These are phyloP conservation scores for Leishmania aethiopica DNA, from an alignment of 208 protist species.

Conservation along the genomic window DNA sequence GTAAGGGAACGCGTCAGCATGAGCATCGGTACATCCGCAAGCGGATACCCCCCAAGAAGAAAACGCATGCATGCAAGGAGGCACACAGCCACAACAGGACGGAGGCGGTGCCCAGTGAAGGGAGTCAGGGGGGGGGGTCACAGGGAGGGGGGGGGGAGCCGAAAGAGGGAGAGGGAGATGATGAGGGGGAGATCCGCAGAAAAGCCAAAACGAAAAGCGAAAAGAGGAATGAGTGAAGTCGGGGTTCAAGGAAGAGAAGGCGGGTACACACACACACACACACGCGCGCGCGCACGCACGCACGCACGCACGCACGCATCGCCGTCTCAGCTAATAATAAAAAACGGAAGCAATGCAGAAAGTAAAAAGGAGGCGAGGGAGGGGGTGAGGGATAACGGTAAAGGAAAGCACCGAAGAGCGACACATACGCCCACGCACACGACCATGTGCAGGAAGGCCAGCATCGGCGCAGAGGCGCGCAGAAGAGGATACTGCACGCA, in stretches of 20 bases:
- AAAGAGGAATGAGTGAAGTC: neutral
- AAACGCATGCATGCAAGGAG: too few relatives aligned
- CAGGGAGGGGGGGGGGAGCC: neutral
- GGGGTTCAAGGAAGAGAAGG: neutral
- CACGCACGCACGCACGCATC: neutral
- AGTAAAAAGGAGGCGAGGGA: too few relatives aligned
- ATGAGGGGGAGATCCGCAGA: neutral
- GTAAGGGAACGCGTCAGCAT: too few relatives aligned
- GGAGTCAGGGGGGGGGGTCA: neutral
- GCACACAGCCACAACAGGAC: neutral
- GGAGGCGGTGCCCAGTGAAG: neutral
- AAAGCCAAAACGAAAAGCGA: neutral
- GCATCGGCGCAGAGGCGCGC: neutral
- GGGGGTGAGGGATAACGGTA: neutral
- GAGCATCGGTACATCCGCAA: too few relatives aligned
- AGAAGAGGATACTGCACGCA: neutral
- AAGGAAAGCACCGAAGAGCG: neutral
- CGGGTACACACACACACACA: neutral
- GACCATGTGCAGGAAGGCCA: neutral
- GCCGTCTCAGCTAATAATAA: neutral
- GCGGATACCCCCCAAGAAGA: neutral
- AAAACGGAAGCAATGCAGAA: neutral
- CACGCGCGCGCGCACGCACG: neutral
- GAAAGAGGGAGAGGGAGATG: neutral
- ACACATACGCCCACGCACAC: neutral